Evolutionary conservation across 116 monocot species (phyloP).

Genomic region (Posidonia oceanica): DNA sequence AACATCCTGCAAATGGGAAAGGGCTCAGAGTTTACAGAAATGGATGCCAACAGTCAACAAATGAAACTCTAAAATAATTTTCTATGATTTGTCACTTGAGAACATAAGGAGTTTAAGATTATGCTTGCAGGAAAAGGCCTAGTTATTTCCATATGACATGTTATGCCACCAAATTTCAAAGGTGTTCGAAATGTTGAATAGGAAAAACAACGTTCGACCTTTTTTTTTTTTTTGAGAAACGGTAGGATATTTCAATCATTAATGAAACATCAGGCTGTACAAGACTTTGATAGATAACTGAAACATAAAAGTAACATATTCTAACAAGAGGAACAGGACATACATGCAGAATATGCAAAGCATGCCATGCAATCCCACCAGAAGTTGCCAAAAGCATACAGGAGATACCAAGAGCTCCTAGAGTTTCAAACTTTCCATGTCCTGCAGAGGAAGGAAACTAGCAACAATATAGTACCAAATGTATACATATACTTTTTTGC

Average conservation of each 20-base stretch:
- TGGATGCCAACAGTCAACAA: not conserved
- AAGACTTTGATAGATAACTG: too few relatives aligned
- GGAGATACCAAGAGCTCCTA: slow-evolving; percentile 91
- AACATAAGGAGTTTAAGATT: not conserved
- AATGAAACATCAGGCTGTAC: too few relatives aligned
- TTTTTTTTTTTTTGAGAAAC: too few relatives aligned
- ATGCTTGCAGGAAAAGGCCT: not conserved
- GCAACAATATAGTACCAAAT: not conserved
- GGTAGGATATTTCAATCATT: too few relatives aligned
- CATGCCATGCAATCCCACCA: slow-evolving; percentile 99
- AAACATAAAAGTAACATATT: not conserved
- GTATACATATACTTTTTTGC: too few relatives aligned
- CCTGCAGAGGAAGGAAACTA: slow-evolving; percentile 28
- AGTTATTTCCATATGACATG: slow-evolving; percentile 1
- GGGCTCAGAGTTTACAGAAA: not conserved
- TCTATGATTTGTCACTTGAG: not conserved
- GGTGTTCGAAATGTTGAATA: not conserved
- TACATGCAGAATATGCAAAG: slow-evolving; percentile 71
- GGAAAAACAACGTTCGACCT: too few relatives aligned
- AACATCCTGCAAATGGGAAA: slow-evolving; percentile 52
- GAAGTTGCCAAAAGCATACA: slow-evolving; percentile 82
- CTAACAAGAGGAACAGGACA: slow-evolving; percentile 1
- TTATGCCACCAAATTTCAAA: not conserved
- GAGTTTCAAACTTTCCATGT: slow-evolving; percentile 93
- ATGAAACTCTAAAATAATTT: not conserved